These are phyloP conservation scores for Talaromyces sp. DNA, from an alignment of 2,329 filamentous ascomycete species.

Conservation along the genomic window DNA sequence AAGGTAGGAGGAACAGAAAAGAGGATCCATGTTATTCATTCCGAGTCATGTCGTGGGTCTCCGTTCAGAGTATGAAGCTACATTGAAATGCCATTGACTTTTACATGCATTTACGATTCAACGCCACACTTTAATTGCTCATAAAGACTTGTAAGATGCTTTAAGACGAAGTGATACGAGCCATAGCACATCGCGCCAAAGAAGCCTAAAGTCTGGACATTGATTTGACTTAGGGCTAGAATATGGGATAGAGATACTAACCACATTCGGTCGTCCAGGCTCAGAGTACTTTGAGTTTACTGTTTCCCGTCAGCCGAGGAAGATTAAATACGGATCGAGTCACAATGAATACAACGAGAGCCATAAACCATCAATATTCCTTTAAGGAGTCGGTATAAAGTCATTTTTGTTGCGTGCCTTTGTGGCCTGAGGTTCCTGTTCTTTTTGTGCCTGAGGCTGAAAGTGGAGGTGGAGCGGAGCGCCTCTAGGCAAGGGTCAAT, in stretches of 20 bases:
- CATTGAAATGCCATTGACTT: neutral
- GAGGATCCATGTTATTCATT: neutral
- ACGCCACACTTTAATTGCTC: neutral
- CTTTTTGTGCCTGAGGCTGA: neutral
- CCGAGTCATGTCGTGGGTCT: neutral
- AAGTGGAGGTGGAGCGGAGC: neutral
- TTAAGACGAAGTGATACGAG: neutral
- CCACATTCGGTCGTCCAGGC: neutral
- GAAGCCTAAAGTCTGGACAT: neutral
- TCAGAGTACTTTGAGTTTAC: too few species aligned
- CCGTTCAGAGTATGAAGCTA: neutral
- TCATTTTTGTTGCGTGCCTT: too few species aligned
- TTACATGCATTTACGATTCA: neutral
- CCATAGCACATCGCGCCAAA: neutral
- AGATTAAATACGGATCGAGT: too few species aligned
- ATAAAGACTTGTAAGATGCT: neutral
- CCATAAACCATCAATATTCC: too few species aligned
- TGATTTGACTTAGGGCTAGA: neutral
- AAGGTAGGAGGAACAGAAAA: neutral
- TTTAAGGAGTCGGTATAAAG: too few species aligned
- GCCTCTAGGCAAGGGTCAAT: neutral
- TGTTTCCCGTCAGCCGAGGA: too few species aligned
- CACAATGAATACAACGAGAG: too few species aligned
- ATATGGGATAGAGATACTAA: neutral
- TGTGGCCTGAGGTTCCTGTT: neutral